A percentile compares a stretch with the other conserved stretches of the same genome.
phyloP scores from a whole-genome alignment of 768 basidiomycete genomes.

The Lactifluus hygrophoroides region DNA sequence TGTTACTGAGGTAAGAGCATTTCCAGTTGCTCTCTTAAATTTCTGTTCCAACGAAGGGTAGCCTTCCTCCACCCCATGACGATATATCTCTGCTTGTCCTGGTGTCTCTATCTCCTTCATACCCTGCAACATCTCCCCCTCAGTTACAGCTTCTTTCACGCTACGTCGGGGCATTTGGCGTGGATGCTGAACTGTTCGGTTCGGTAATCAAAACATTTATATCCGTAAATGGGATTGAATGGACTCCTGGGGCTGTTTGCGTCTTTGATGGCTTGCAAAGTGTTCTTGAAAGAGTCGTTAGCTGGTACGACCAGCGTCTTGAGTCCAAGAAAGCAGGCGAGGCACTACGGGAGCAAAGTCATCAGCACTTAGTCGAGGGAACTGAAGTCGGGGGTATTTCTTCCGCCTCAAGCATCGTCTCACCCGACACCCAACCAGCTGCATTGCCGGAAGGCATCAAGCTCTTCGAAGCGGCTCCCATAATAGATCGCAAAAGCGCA shows the following conservation, averaged over 20 bases:
- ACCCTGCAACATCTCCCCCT: conserved; percentile 63
- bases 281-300: conserved; percentile 53
- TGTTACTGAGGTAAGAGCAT: conserved; percentile 49
- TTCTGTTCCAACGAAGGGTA: conserved; percentile 14
- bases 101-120: conserved; percentile 39
- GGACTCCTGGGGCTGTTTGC: conserved; percentile 62
- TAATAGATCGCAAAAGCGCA: conserved; percentile 74
- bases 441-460: conserved; percentile 52
- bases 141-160: conserved; percentile 79
- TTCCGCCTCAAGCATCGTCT: neutral
- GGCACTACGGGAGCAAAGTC: conserved; percentile 44
- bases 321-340: conserved; percentile 47
- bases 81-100: conserved; percentile 29
- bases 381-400: neutral
- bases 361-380: neutral
- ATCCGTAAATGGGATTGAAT: conserved; percentile 69
- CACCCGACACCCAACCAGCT: neutral
- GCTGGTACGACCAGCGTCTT: conserved; percentile 67
- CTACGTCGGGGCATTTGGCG: conserved; percentile 74
- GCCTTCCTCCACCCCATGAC: conserved; percentile 44
- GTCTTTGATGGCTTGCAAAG: conserved; percentile 84
- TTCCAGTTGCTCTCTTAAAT: neutral
- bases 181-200: conserved; percentile 67
- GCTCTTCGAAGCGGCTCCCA: conserved; percentile 67
- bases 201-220: conserved; percentile 73